Evolutionary conservation across 1,139 yeast species (phyloP).

Genomic region (Magnusiomyces fungicola): DNA sequence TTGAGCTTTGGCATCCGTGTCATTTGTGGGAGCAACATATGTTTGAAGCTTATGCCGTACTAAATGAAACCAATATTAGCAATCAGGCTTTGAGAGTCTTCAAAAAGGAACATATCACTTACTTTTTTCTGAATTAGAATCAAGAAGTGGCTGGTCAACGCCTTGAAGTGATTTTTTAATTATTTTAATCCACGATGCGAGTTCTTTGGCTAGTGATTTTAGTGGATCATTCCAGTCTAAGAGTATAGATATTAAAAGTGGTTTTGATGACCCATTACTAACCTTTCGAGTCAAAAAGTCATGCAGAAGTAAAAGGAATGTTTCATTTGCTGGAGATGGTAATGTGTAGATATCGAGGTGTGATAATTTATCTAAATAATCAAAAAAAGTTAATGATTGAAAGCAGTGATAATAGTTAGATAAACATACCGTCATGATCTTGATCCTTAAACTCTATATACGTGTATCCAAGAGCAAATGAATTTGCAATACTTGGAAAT

Average conservation of each 20-base stretch:
- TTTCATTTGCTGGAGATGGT: slow-evolving; percentile 8
- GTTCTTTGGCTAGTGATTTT: slow-evolving; percentile 20
- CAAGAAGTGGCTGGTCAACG: slow-evolving; percentile 11
- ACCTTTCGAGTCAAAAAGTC: slow-evolving; percentile 11
- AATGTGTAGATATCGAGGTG: slow-evolving; percentile 32
- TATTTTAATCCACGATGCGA: slow-evolving; percentile 21
- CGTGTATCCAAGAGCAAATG: slow-evolving; percentile 33
- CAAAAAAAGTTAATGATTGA: slow-evolving; percentile 1
- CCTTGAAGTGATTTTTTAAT: slow-evolving; percentile 11
- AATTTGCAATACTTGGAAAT: slow-evolving; percentile 25
- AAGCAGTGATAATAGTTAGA: neutral
- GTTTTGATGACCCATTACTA: slow-evolving; percentile 6
- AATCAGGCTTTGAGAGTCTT: neutral
- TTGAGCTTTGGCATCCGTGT: slow-evolving; percentile 9
- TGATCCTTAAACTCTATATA: slow-evolving; percentile 30
- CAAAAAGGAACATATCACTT: slow-evolving; percentile 9
- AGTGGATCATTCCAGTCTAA: slow-evolving; percentile 24
- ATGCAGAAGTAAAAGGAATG: slow-evolving; percentile 9
- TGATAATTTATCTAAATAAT: slow-evolving; percentile 19
- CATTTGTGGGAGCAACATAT: slow-evolving; percentile 18
- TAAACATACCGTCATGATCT: slow-evolving; percentile 27
- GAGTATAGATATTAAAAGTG: slow-evolving; percentile 18
- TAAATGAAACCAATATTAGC: neutral
- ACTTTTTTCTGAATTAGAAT: slow-evolving; percentile 14
- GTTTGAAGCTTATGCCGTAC: slow-evolving; percentile 17